phyloP scores from a whole-genome alignment of 169 alveolate species.

The Ichthyophthirius multifiliis region DNA sequence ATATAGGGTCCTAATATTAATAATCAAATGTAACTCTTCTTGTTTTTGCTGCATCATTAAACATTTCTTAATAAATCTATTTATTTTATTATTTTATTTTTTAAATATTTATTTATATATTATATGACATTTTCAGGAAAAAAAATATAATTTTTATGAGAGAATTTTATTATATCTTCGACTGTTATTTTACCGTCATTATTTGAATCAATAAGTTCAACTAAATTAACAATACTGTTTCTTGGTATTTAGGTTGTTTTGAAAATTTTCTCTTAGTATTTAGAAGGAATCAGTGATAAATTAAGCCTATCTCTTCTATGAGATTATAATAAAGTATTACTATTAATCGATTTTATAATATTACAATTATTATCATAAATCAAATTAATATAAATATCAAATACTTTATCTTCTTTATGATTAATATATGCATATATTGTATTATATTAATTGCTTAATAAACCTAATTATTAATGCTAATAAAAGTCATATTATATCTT shows the following conservation, averaged over 20 bases:
- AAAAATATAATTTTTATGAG: background rate
- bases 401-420: background rate
- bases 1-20: conserved; percentile 13
- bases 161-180: background rate
- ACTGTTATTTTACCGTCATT: background rate
- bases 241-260: background rate
- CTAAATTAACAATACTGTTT: background rate
- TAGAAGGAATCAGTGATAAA: background rate
- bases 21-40: conserved; percentile 30
- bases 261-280: background rate
- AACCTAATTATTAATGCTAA: background rate
- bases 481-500: background rate
- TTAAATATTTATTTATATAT: background rate
- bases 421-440: background rate
- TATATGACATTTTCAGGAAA: background rate
- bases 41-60: conserved; percentile 22
- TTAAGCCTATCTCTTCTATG: background rate
- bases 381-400: background rate
- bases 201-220: background rate
- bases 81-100: background rate
- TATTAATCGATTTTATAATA: background rate
- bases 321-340: background rate
- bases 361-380: background rate
- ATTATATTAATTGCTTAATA: background rate
- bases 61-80: conserved; percentile 18